Evolutionary conservation across 2,329 filamentous ascomycete species (phyloP).

Genomic region (Fusarium sp.): DNA sequence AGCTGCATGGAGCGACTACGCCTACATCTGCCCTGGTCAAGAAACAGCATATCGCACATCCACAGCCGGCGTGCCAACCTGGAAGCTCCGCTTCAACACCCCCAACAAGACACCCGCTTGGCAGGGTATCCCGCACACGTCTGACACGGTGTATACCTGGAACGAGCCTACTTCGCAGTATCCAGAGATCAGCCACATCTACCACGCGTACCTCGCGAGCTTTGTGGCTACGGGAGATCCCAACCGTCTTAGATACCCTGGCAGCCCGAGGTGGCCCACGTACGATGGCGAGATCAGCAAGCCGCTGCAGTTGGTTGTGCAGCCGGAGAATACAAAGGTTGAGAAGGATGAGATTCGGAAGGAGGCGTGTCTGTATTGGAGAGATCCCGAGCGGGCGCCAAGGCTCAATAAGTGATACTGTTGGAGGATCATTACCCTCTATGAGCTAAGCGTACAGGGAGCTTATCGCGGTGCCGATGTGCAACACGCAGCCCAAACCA

Average conservation of each 20-base stretch:
- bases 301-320: constrained; percentile 52
- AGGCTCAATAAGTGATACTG: constrained; percentile 54
- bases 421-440: too few relatives aligned
- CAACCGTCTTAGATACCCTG: constrained; percentile 46
- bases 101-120: constrained; percentile 53
- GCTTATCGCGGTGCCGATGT: too few relatives aligned
- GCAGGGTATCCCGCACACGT: constrained; percentile 57
- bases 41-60: constrained; percentile 60
- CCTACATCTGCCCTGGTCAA: constrained; percentile 62
- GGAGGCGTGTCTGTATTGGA: constrained; percentile 55
- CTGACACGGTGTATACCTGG: constrained; percentile 57
- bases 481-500: too few relatives aligned
- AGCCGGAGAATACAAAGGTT: constrained; percentile 50
- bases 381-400: constrained; percentile 53
- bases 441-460: too few relatives aligned
- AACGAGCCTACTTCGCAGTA: constrained; percentile 54
- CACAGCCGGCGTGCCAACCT: constrained; percentile 51
- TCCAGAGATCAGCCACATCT: constrained; percentile 55
- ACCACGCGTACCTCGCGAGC: constrained; percentile 57
- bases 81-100: constrained; percentile 59
- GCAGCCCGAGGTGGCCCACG: constrained; percentile 38
- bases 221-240: constrained; percentile 57
- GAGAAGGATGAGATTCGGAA: constrained; percentile 54
- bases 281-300: constrained; percentile 22
- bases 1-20: constrained; percentile 62